Conservation (phyloP, 1,284 basidiomycete species). For the Porodaedalea pini region DNA sequence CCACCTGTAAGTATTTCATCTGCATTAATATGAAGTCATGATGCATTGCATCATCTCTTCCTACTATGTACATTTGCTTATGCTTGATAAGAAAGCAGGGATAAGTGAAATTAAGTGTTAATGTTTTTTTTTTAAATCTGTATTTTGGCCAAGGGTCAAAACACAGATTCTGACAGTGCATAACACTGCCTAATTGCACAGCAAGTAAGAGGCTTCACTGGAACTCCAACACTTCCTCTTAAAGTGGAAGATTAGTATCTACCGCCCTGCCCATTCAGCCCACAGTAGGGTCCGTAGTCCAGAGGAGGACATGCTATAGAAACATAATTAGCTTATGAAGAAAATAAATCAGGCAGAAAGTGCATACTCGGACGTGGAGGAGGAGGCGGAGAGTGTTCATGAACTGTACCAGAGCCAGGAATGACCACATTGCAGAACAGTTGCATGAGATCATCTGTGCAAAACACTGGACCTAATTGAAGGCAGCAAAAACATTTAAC, state of each 20-base stretch:
- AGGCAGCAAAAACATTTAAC: slow-evolving; percentile 17
- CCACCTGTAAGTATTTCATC: no score
- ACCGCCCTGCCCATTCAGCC: slow-evolving; percentile 40
- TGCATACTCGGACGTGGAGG: slow-evolving; percentile 42
- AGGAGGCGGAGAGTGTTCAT: slow-evolving; percentile 44
- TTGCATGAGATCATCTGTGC: slow-evolving; percentile 82
- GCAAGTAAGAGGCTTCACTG: no score
- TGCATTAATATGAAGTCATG: no score
- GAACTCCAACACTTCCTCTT: no score
- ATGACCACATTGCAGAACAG: slow-evolving; percentile 74
- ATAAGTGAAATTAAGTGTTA: no score
- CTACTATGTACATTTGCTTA: no score
- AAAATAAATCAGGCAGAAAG: not conserved
- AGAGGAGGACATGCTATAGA: slow-evolving; percentile 42
- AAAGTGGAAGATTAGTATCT: slow-evolving; percentile 2
- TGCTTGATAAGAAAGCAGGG: no score
- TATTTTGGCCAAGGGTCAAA: no score
- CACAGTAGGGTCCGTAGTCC: slow-evolving; percentile 69
- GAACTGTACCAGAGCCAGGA: slow-evolving; percentile 48
- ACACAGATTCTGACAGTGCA: no score
- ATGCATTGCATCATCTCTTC: no score
- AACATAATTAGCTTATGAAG: slow-evolving; percentile 22
- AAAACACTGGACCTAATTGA: slow-evolving; percentile 73
- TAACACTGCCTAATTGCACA: no score
- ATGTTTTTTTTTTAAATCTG: no score